Evolutionary conservation across 805 yeast species (phyloP).

Genomic region (Nakazawaea ishiwadae): DNA sequence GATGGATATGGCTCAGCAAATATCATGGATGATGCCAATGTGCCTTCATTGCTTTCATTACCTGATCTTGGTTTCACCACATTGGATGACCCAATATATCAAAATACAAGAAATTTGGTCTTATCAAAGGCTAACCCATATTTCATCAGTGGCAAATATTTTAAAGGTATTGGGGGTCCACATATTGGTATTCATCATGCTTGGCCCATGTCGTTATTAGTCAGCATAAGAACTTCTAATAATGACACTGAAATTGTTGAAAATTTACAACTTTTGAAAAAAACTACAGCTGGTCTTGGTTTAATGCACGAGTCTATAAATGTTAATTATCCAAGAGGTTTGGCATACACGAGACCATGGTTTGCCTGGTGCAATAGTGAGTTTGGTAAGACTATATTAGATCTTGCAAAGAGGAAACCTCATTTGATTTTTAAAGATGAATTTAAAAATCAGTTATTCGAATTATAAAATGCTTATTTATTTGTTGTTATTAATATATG

Average conservation of each 20-base stretch:
- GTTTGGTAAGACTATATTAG: constrained; percentile 81
- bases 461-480: constrained; percentile 18
- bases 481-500: constrained; percentile 43
- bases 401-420: constrained; percentile 70
- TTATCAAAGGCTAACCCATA: constrained; percentile 69
- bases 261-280: constrained; percentile 45
- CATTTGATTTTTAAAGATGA: constrained; percentile 56
- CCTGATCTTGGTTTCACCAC: constrained; percentile 72
- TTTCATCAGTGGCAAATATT: constrained; percentile 53
- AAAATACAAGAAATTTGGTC: constrained; percentile 76
- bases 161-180: constrained; percentile 87
- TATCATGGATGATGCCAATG: constrained; percentile 88
- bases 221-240: constrained; percentile 69
- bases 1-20: constrained; percentile 78
- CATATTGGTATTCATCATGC: constrained; percentile 78
- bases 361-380: constrained; percentile 94
- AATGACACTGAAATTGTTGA: constrained; percentile 63
- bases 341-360: constrained; percentile 76
- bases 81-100: constrained; percentile 53
- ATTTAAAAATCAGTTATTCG: constrained; percentile 12
- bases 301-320: constrained; percentile 79
- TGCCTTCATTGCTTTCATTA: constrained; percentile 75
- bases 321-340: constrained; percentile 47
- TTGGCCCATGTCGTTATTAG: constrained; percentile 87
- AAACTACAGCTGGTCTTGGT: constrained; percentile 69